Conservation (phyloP, 2,329 filamentous ascomycete genomes). For the Phaeosphaeriaceae sp. region DNA sequence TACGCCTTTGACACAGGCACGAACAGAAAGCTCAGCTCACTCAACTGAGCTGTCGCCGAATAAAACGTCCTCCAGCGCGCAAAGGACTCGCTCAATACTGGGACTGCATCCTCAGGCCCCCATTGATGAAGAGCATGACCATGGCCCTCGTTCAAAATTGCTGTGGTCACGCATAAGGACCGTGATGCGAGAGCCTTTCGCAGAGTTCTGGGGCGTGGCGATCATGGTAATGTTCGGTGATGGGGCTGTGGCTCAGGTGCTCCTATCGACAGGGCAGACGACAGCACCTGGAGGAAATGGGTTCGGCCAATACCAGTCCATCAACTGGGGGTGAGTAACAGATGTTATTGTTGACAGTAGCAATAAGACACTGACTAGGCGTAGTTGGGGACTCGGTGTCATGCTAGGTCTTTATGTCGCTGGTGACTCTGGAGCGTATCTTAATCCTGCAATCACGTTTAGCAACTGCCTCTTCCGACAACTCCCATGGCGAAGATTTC, state of each 20-base stretch:
- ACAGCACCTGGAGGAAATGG: conserved; percentile 52
- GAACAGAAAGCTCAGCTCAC: conserved; percentile 23
- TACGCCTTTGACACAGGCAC: conserved; percentile 21
- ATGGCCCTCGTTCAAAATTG: conserved; percentile 42
- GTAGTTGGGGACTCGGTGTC: conserved; percentile 46
- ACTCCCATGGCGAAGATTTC: conserved; percentile 73
- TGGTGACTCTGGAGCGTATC: conserved; percentile 70
- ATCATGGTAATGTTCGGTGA: conserved; percentile 55
- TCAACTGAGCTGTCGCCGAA: conserved; percentile 17
- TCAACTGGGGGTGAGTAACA: conserved; percentile 49
- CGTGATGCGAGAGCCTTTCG: conserved; percentile 52
- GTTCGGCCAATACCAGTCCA: conserved; percentile 52
- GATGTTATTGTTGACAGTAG: neutral
- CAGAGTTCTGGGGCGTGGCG: conserved; percentile 53
- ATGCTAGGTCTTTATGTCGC: conserved; percentile 67
- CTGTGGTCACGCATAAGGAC: conserved; percentile 48
- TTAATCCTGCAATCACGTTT: conserved; percentile 72
- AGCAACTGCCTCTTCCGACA: conserved; percentile 72
- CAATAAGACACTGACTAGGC: conserved; percentile 6
- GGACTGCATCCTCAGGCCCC: conserved; percentile 52
- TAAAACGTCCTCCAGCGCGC: conserved; percentile 31
- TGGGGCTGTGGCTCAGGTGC: conserved; percentile 53
- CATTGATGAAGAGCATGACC: conserved; percentile 51
- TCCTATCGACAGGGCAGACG: conserved; percentile 46
- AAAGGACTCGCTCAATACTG: conserved; percentile 29